phyloP scores from a whole-genome alignment of 2,329 filamentous ascomycete genomes.

The Teratosphaeria zuluensis region DNA sequence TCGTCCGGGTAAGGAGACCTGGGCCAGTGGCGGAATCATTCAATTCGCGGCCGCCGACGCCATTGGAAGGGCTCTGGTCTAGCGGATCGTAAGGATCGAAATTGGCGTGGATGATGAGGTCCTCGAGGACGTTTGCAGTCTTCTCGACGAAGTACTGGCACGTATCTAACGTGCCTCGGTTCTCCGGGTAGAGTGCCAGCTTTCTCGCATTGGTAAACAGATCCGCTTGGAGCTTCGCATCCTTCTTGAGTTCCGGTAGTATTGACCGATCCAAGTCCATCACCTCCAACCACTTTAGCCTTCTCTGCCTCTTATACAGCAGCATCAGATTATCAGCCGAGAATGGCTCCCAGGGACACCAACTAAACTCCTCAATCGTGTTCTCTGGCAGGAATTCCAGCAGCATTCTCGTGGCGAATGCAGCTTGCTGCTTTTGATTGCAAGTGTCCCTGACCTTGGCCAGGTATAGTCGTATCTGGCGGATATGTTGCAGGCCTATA shows the following conservation, averaged over 20 bases:
- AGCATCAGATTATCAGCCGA: slow-evolving; percentile 38
- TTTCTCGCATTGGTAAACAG: slow-evolving; percentile 34
- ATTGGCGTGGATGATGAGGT: slow-evolving; percentile 39
- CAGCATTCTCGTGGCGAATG: slow-evolving; percentile 40
- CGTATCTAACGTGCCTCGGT: slow-evolving; percentile 33
- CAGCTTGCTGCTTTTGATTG: slow-evolving; percentile 34
- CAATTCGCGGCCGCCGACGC: slow-evolving; percentile 28
- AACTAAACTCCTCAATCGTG: slow-evolving; percentile 18
- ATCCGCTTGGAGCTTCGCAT: slow-evolving; percentile 28
- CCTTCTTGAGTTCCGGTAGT: slow-evolving; percentile 33
- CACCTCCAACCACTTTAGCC: slow-evolving; percentile 40
- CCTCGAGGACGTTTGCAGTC: slow-evolving; percentile 31
- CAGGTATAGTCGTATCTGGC: slow-evolving; percentile 38
- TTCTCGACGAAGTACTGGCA: slow-evolving; percentile 35
- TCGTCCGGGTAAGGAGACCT: slow-evolving; percentile 35
- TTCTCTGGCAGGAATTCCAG: slow-evolving; percentile 26
- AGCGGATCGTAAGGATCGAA: slow-evolving; percentile 30
- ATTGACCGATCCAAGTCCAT: slow-evolving; percentile 37
- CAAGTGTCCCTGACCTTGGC: slow-evolving; percentile 35
- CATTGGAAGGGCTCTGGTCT: slow-evolving; percentile 4
- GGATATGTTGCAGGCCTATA: slow-evolving; percentile 37
- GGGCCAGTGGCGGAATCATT: slow-evolving; percentile 39
- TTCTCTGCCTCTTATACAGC: slow-evolving; percentile 39
- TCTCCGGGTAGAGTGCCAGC: slow-evolving; percentile 40
- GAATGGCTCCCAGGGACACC: slow-evolving; percentile 42